Base-by-base conservation (phyloP, 148 eudicot genomes). In the Mesembryanthemum crystallinum region DNA sequence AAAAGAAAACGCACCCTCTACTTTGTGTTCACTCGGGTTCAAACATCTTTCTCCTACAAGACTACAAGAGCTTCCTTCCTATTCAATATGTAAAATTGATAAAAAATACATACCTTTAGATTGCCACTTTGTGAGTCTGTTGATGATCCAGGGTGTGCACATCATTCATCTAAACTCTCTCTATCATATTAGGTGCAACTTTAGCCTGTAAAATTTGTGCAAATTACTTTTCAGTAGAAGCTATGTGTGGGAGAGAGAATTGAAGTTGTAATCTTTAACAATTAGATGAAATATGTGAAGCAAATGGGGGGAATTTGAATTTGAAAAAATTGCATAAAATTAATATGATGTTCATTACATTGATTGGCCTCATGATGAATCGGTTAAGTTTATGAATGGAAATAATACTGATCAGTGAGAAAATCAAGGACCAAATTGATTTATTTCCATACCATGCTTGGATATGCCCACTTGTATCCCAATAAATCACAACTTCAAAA, bases 121-220 rank as follows among this genome's bases (percentile, higher is more conserved):
- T 55, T 72, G 80, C 42, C 73, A 72, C 63, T 59, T 76, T 25
- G 77, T 43, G 42, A 81, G 64, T 63, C 71, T 81, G 52, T 71
- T 71, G 69, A 76, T 25, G 47, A 81, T 47, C 83, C 83, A 80
- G 4, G 60, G 29, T 24, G 72, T 75, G 60, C 79, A 75, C 83
- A 72, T 81, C 59, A 43, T 71, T 80, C 35, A 80, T 69, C 35
- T n/a, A n/a, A 12, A 67, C 7, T 20, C 61, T 69, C 13, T 76
- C 18, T 65, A 21, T 61, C 62, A 47, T 69, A 24, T 39, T 69
- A 20, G 30, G 29, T n/a, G n/a, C n/a, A 67, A 25, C 29, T 11
- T 64, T 5, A 63, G 20, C 6, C 7, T 42, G 47, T 62, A 33
- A 32, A 17, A 14, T 66, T n/a, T 35, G 9, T 37, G 54, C 28